phyloP scores from a whole-genome alignment of 768 basidiomycete species.

The Phlebiopsis flavidoalba region DNA sequence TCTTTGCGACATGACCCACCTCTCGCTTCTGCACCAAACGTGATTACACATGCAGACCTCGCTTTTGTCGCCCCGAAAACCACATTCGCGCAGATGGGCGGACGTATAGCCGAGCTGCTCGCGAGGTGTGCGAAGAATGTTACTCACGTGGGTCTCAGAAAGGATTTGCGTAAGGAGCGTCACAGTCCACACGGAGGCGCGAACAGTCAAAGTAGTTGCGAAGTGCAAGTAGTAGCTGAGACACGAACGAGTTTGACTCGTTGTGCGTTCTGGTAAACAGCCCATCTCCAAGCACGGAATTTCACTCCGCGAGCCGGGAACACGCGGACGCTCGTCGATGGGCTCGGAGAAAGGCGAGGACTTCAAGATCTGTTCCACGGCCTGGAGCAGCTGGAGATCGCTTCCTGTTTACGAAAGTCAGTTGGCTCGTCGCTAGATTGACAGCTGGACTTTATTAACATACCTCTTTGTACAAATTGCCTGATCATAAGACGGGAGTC shows the following conservation, averaged over 20 bases:
- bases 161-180: no score
- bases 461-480: conserved; percentile 84
- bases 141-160: no score
- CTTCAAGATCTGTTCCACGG: conserved; percentile 61
- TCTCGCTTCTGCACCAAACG: conserved; percentile 92
- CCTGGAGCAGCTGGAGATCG: conserved; percentile 65
- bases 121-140: no score
- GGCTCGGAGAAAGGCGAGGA: conserved; percentile 46
- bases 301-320: conserved; percentile 61
- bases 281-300: conserved; percentile 59
- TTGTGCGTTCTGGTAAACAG: conserved; percentile 78
- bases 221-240: no score
- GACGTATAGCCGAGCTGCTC: no score
- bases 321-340: conserved; percentile 30
- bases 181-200: no score
- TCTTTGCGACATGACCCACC: conserved; percentile 61
- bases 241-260: conserved; percentile 86
- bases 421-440: background rate
- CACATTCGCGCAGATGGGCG: no score
- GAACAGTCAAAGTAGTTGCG: no score
- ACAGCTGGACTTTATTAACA: conserved; percentile 25
- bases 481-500: conserved; percentile 71
- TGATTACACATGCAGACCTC: conserved; percentile 74
- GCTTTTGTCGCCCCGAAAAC: no score
- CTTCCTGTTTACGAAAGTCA: conserved; percentile 51